These are phyloP conservation scores for Suhomyces bokatorum DNA, from an alignment of 1,139 yeast species.

Conservation along the genomic window DNA sequence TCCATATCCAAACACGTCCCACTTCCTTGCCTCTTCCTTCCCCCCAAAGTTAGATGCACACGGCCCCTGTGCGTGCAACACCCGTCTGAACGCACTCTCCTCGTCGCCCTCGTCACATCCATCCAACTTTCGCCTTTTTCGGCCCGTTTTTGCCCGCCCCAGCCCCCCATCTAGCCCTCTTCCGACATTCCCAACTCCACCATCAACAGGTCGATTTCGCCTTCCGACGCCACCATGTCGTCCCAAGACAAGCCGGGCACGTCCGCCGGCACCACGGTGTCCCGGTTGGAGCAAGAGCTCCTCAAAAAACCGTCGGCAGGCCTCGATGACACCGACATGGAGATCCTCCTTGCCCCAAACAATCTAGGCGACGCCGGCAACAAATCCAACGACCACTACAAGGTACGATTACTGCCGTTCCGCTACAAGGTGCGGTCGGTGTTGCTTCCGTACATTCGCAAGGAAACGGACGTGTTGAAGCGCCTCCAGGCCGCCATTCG, in stretches of 20 bases:
- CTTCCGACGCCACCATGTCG: not conserved
- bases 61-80: not conserved
- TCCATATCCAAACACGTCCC: constrained; percentile 1
- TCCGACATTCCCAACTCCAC: not conserved
- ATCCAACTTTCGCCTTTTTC: not conserved
- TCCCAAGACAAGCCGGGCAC: not conserved
- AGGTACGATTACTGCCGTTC: constrained; percentile 54
- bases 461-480: constrained; percentile 67
- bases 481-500: constrained; percentile 56
- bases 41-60: not conserved
- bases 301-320: constrained; percentile 11
- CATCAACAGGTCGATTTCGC: not conserved
- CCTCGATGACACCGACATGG: constrained; percentile 18
- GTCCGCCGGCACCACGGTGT: constrained; percentile 9
- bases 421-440: constrained; percentile 58
- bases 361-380: constrained; percentile 66
- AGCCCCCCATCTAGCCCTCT: not conserved
- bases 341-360: constrained; percentile 16
- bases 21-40: not conserved
- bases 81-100: not conserved
- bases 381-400: constrained; percentile 65
- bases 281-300: constrained; percentile 11
- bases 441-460: constrained; percentile 59
- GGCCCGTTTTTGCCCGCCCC: not conserved
- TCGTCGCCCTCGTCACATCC: not conserved